Evolutionary conservation across 805 yeast species (phyloP).

Genomic region (Helenozyma baotianmanensis): DNA sequence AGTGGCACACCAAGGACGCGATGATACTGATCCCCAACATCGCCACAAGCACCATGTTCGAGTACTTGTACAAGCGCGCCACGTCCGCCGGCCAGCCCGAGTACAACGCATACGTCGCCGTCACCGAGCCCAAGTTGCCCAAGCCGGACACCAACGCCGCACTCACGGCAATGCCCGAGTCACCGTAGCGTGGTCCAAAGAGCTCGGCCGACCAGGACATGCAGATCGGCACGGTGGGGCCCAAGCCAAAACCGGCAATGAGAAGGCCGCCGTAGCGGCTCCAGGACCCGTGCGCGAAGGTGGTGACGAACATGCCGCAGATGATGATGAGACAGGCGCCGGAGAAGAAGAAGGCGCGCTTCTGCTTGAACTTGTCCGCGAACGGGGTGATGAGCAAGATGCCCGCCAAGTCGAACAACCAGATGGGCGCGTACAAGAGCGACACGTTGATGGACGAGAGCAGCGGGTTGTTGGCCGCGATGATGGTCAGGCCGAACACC

Average conservation of each 20-base stretch:
- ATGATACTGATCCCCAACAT: conserved; percentile 73
- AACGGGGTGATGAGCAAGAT: conserved; percentile 73
- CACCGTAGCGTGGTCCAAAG: conserved; percentile 67
- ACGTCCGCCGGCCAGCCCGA: conserved; percentile 83
- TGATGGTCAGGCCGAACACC: conserved; percentile 78
- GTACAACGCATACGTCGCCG: conserved; percentile 81
- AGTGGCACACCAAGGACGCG: conserved; percentile 30
- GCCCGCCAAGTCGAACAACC: conserved; percentile 80
- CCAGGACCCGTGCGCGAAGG: conserved; percentile 74
- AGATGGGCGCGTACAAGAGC: conserved; percentile 79
- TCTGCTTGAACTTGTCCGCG: conserved; percentile 62
- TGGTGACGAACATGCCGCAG: conserved; percentile 68
- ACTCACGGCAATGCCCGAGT: conserved; percentile 78
- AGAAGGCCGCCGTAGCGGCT: conserved; percentile 73
- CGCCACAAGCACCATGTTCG: conserved; percentile 80
- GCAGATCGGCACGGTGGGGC: conserved; percentile 85
- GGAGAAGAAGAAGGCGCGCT: conserved; percentile 60
- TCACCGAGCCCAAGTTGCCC: conserved; percentile 83
- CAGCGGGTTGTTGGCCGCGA: conserved; percentile 57
- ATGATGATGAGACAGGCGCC: conserved; percentile 64
- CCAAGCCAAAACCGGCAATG: conserved; percentile 81
- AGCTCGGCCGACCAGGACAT: conserved; percentile 83
- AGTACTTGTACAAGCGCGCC: conserved; percentile 54
- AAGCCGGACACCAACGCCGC: conserved; percentile 81
- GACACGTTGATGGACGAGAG: conserved; percentile 67